Base-by-base conservation (phyloP, 768 basidiomycete genomes). In the Dendrothele bispora region DNA sequence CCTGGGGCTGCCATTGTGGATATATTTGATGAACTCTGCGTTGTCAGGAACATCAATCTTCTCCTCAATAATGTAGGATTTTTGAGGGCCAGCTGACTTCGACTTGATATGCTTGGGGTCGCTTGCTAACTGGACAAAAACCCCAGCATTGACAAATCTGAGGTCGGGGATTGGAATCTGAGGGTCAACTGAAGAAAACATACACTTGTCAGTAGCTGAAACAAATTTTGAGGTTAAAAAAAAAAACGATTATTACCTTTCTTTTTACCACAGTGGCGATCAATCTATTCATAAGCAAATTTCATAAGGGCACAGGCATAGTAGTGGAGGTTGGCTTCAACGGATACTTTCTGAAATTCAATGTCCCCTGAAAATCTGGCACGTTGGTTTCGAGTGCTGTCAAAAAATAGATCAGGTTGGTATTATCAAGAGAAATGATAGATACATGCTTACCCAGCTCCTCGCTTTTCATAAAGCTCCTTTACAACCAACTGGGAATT, bases 61-160 rank as follows among this genome's bases (percentile, higher is more conserved):
- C 21, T 46, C 45, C 45, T 46, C 45, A 7, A 46, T 10, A n/a
- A 46, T 17, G 28, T 21, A 46, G 6, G 30, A 24, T 2, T 35
- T 30, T 3, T 46, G n/a, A 4, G 30, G 26, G 14, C 14, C 30
- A 32, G 30, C 14, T 5, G 15, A 17, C 12, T 15, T 7, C 6
- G 43, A 10, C 36, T 37, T 37, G 27, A n/a, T 30, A 30, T 34
- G 43, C 14, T 21, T 21, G 20, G n/a, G 15, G 4, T 26, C 5
- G 11, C 20, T 5, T 2, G 27, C 7, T 20, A 21, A n/a, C 2
- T 15, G 8, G 7, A 46, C 36, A 20, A 36, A 38, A 21, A 46
- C 17, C 3, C 30, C 45, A 12, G 45, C 34, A 15, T 36, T 7
- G 6, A 46, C 45, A 38, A 37, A 46, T 2, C 45, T 30, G 25